A percentile compares a stretch with the other conserved stretches of the same genome.
Conservation (phyloP, 73 alveolate genomes). For the Diophrys appendiculata region DNA sequence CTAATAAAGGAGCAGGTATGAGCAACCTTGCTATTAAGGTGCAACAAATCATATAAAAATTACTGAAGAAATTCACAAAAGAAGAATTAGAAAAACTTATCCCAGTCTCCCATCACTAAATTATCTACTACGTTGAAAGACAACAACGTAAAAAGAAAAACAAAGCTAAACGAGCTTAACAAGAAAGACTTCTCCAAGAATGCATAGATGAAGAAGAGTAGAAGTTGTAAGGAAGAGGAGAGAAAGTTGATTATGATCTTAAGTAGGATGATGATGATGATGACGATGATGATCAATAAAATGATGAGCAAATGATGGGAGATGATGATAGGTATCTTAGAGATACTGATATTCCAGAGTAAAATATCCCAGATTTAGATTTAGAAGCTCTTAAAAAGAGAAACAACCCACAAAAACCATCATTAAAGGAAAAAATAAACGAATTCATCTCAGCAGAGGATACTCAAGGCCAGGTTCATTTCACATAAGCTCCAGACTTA, state of each 20-base stretch:
- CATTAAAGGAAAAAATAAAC: slow-evolving; percentile 12
- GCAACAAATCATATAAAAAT: slow-evolving; percentile 34
- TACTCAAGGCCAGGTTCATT: slow-evolving; percentile 11
- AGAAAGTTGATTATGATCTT: neutral
- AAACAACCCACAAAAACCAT: slow-evolving; percentile 4
- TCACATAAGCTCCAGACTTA: too few species aligned
- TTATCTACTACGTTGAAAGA: slow-evolving; percentile 55
- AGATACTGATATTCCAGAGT: slow-evolving; percentile 3
- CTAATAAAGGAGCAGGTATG: neutral
- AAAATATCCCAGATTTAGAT: neutral
- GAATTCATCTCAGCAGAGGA: slow-evolving; percentile 39
- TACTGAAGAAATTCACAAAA: slow-evolving; percentile 42
- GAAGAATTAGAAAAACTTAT: slow-evolving; percentile 32
- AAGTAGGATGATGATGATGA: slow-evolving; percentile 2
- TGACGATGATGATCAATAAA: slow-evolving; percentile 41
- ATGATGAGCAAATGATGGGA: too few species aligned
- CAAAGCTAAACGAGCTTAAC: slow-evolving; percentile 24
- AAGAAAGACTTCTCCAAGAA: slow-evolving; percentile 16
- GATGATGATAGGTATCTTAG: too few species aligned
- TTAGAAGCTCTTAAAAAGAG: slow-evolving; percentile 24
- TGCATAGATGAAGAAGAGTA: slow-evolving; percentile 27
- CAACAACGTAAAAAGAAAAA: slow-evolving; percentile 36
- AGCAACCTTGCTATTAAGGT: slow-evolving; percentile 33
- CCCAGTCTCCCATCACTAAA: slow-evolving; percentile 37
- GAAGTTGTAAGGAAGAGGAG: slow-evolving; percentile 1